Evolutionary conservation across 176 grass and related monocot genomes (phyloP).

Genomic region (Carex pumila): DNA sequence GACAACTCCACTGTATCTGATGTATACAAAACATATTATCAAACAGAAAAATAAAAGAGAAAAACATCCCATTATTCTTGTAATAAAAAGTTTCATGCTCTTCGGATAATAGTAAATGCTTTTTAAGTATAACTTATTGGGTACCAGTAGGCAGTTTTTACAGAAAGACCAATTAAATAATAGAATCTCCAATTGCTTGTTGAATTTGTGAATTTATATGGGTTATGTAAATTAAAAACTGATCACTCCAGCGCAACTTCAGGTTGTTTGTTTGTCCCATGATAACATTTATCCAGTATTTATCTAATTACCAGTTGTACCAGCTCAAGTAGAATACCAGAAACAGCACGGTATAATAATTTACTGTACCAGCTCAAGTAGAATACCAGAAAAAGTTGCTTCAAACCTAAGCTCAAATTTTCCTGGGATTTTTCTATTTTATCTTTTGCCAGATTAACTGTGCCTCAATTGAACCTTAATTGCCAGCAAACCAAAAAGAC

Average conservation of each 20-base stretch:
- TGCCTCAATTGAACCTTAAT: not conserved
- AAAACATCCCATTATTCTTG: not conserved
- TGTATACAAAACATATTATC: not conserved
- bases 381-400: not conserved
- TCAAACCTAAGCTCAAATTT: not conserved
- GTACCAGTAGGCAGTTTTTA: conserved; percentile 10
- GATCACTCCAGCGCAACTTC: not conserved
- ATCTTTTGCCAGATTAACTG: not conserved
- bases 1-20: conserved; percentile 51
- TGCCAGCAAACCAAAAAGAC: not conserved
- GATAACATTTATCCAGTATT: not conserved
- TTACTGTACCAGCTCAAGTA: not conserved
- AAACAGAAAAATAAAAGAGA: conserved; percentile 12
- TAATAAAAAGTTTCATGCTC: not conserved
- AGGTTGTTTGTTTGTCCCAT: not conserved
- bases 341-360: not conserved
- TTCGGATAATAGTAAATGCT: not conserved
- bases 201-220: not conserved
- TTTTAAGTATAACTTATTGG: not conserved
- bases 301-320: not conserved
- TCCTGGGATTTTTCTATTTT: not conserved
- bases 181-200: not conserved
- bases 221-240: not conserved
- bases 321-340: not conserved
- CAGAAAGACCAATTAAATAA: not conserved